Evolutionary conservation across 306 rosid genomes (phyloP).

Genomic region (Acacia crassicarpa): DNA sequence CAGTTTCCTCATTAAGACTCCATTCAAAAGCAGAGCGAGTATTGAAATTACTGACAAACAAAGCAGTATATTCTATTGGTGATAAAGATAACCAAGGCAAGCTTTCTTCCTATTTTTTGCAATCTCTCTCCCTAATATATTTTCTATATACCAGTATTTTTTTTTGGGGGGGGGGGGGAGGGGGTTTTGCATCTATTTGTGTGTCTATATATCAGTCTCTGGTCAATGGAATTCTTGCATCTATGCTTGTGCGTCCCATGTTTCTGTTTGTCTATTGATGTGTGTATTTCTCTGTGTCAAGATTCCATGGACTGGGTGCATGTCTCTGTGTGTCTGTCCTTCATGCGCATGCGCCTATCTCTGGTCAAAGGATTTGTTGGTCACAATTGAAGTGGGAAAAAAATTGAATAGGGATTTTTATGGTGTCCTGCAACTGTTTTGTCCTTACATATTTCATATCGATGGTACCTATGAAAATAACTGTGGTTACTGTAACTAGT

Average conservation of each 20-base stretch:
- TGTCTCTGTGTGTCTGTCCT: neutral
- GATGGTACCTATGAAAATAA: neutral
- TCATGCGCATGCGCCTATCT: neutral
- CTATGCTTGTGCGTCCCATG: neutral
- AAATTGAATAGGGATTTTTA: neutral
- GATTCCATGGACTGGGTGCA: neutral
- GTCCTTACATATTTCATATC: neutral
- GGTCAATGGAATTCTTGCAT: neutral
- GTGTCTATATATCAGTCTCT: neutral
- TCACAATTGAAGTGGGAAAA: neutral
- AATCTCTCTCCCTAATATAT: neutral
- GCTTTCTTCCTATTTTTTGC: conserved; percentile 29
- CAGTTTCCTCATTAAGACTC: conserved; percentile 74
- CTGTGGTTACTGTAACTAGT: neutral
- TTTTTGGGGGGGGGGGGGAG: neutral
- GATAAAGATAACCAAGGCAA: conserved; percentile 54
- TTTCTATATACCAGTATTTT: neutral
- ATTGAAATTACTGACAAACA: conserved; percentile 53
- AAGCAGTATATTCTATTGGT: conserved; percentile 45
- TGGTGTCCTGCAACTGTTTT: neutral
- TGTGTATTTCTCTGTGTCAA: neutral
- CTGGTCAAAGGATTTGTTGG: neutral
- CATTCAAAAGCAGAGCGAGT: conserved; percentile 88
- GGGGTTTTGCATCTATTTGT: neutral
- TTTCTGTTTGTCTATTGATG: neutral